A percentile compares a stretch with the other conserved stretches of the same genome.
Evolutionary conservation across 2,329 filamentous ascomycete species (phyloP).

Genomic region (Phyllachora maydis): DNA sequence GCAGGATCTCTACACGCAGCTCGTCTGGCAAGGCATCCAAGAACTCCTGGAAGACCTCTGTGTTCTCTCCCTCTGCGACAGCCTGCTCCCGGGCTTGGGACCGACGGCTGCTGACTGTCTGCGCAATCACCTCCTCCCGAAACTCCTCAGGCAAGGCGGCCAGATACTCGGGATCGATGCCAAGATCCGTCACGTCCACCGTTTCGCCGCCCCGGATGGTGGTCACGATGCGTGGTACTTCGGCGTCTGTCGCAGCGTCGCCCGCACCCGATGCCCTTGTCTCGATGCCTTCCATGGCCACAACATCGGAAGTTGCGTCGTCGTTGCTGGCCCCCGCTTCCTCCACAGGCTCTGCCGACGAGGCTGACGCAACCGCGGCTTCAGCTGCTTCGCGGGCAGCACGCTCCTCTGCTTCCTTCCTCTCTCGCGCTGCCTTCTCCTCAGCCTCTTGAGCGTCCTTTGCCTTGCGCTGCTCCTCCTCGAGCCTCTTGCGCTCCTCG

Average conservation of each 20-base stretch:
- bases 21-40: slow-evolving; percentile 81
- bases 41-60: slow-evolving; percentile 82
- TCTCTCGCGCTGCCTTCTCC: slow-evolving; percentile 43
- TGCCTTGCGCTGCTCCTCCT: slow-evolving; percentile 43
- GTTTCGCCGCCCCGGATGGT: slow-evolving; percentile 69
- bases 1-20: slow-evolving; percentile 73
- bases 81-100: slow-evolving; percentile 52
- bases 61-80: slow-evolving; percentile 49
- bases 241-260: slow-evolving; percentile 11
- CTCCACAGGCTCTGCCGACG: slow-evolving; percentile 9
- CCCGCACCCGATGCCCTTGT: slow-evolving; percentile 13
- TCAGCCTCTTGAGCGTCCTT: slow-evolving; percentile 55
- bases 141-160: slow-evolving; percentile 96
- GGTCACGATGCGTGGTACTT: slow-evolving; percentile 48
- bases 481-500: slow-evolving; percentile 38
- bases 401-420: slow-evolving; percentile 49
- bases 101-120: slow-evolving; percentile 67
- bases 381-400: slow-evolving; percentile 29
- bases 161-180: slow-evolving; percentile 86
- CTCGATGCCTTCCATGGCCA: slow-evolving; percentile 46
- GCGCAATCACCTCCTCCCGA: slow-evolving; percentile 85
- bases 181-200: slow-evolving; percentile 86
- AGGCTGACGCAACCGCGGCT: slow-evolving; percentile 21
- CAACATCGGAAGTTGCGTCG: slow-evolving; percentile 13
- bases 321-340: slow-evolving; percentile 12